A percentile compares a stretch with the other conserved stretches of the same genome.
phyloP scores from a whole-genome alignment of 768 basidiomycete genomes.

The Lenzites betulinus region DNA sequence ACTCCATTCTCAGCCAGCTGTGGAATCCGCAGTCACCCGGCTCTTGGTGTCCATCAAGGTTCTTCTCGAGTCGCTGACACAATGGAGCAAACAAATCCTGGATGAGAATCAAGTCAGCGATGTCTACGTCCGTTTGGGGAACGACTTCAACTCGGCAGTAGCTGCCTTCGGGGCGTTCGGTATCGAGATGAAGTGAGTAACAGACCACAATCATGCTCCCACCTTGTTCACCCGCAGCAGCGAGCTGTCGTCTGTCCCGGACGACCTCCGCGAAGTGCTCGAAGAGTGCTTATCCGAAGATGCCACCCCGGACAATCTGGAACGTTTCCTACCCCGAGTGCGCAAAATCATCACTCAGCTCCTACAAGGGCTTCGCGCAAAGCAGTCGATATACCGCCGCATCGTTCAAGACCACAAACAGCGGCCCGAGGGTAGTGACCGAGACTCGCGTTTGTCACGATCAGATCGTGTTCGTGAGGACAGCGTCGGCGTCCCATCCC shows the following conservation, averaged over 20 bases:
- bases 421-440: slow-evolving; percentile 50
- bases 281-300: slow-evolving; percentile 93
- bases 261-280: slow-evolving; percentile 84
- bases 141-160: slow-evolving; percentile 95
- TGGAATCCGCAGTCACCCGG: slow-evolving; percentile 90
- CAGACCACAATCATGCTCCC: slow-evolving; percentile 8
- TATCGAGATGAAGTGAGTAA: slow-evolving; percentile 87
- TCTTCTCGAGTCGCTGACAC: slow-evolving; percentile 85
- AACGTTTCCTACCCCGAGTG: slow-evolving; percentile 87
- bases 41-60: slow-evolving; percentile 94
- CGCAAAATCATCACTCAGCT: slow-evolving; percentile 90
- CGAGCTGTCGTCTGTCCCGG: slow-evolving; percentile 84
- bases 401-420: slow-evolving; percentile 65
- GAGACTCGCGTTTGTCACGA: slow-evolving; percentile 57
- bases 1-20: slow-evolving; percentile 56
- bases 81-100: slow-evolving; percentile 76
- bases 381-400: slow-evolving; percentile 86
- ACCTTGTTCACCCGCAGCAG: slow-evolving; percentile 42
- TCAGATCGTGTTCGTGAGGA: slow-evolving; percentile 40
- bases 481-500: slow-evolving; percentile 45
- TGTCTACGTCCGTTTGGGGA: slow-evolving; percentile 94
- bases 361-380: slow-evolving; percentile 89
- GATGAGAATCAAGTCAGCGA: slow-evolving; percentile 88
- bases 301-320: slow-evolving; percentile 81
- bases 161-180: slow-evolving; percentile 82